Percentiles rank a stretch among this genome's conserved stretches.
phyloP scores from a whole-genome alignment of 768 basidiomycete species.

The Kwoniella bestiolae region DNA sequence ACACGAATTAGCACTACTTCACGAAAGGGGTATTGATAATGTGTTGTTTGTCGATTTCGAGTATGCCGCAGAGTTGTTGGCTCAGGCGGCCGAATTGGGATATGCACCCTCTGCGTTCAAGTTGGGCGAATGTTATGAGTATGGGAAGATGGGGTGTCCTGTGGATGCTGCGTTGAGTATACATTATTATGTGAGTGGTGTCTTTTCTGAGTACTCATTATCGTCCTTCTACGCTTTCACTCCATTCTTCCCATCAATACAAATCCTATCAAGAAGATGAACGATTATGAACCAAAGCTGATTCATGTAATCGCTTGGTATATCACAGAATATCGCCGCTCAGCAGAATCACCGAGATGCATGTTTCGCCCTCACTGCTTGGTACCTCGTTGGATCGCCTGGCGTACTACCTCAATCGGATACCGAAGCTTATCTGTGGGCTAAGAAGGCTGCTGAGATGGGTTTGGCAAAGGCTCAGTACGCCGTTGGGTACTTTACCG shows the following conservation, averaged over 20 bases:
- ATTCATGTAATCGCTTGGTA: conserved; percentile 1
- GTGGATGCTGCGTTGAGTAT: conserved; percentile 96
- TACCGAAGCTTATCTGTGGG: conserved; percentile 97
- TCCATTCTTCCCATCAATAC: too few relatives aligned
- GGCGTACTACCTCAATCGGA: conserved; percentile 98
- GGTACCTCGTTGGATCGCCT: conserved; percentile 98
- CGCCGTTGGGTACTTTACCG: conserved; percentile 94
- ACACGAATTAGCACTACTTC: conserved; percentile 89
- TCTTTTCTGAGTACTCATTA: too few relatives aligned
- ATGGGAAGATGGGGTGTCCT: conserved; percentile 97
- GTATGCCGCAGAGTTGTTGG: conserved; percentile 90
- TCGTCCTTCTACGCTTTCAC: too few relatives aligned
- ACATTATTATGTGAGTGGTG: conserved; percentile 85
- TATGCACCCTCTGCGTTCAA: conserved; percentile 96
- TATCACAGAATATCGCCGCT: conserved; percentile 85
- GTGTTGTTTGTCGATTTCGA: conserved; percentile 96
- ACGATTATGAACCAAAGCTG: too few relatives aligned
- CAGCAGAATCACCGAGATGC: conserved; percentile 96
- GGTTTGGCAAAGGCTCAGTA: conserved; percentile 96
- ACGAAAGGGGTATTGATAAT: conserved; percentile 97
- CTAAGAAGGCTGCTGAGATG: conserved; percentile 88
- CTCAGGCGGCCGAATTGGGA: conserved; percentile 92
- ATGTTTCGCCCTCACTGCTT: conserved; percentile 96
- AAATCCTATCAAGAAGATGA: too few relatives aligned
- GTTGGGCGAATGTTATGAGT: conserved; percentile 97